A percentile compares a stretch with the other conserved stretches of the same genome.
These are phyloP conservation scores for Dictyostelium purpureum DNA, from an alignment of 78 protist species.

Conservation along the genomic window DNA sequence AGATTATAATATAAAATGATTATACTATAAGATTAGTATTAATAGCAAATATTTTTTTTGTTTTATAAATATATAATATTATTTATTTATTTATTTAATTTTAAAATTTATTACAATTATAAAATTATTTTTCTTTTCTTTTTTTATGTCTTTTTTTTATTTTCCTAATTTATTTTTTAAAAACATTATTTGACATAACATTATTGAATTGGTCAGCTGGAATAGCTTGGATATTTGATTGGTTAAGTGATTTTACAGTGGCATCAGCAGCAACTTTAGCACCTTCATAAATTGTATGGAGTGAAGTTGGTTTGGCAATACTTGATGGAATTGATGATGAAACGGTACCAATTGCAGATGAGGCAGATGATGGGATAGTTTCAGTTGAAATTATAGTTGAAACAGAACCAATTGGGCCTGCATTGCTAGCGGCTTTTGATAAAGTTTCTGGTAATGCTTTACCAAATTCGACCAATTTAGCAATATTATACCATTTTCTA, in stretches of 20 bases:
- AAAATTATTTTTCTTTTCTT: background rate
- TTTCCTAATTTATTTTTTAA: background rate
- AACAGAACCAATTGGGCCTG: background rate
- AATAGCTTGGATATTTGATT: slow-evolving; percentile 3
- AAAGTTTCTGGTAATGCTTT: background rate
- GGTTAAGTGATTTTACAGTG: background rate
- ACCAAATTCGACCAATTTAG: background rate
- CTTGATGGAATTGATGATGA: background rate
- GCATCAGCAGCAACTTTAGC: background rate
- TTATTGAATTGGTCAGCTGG: background rate
- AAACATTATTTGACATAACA: background rate
- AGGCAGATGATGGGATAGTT: background rate
- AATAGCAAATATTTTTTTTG: background rate
- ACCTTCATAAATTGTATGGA: background rate
- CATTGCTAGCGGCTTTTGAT: background rate
- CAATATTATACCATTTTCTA: slow-evolving; percentile 24
- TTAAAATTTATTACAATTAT: background rate
- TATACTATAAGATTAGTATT: background rate
- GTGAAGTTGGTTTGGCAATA: background rate
- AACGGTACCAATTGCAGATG: background rate
- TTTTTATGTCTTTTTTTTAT: background rate
- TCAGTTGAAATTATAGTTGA: background rate
- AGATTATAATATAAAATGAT: background rate
- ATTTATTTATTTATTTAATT: background rate
- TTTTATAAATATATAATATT: too few relatives aligned